Conservation (phyloP, 441 rosid genomes). For the Arabidopsis lyrata region DNA sequence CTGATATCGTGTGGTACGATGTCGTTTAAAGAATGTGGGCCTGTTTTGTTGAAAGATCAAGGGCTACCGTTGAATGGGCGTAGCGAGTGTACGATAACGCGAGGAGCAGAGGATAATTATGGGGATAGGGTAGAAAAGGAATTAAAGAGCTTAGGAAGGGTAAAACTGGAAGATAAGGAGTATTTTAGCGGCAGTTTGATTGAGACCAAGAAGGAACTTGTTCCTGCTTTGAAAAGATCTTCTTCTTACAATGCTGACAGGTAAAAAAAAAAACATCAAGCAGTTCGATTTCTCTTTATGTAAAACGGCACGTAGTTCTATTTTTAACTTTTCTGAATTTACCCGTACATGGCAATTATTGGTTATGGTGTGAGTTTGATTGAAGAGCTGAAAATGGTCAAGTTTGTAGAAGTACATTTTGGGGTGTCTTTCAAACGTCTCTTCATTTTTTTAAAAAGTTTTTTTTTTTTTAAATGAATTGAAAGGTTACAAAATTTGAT, state of each 20-base stretch:
- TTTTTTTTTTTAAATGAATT: no score
- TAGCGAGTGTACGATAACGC: constrained; percentile 55
- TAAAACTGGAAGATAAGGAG: constrained; percentile 78
- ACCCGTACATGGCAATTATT: constrained; percentile 35
- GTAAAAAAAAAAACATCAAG: constrained; percentile 44
- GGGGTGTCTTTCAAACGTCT: constrained; percentile 31
- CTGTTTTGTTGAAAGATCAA: constrained; percentile 67
- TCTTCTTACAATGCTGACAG: constrained; percentile 85
- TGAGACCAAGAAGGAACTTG: constrained; percentile 73
- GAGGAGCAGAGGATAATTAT: constrained; percentile 51
- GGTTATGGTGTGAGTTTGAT: constrained; percentile 37
- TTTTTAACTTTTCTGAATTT: neutral
- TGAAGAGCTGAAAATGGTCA: constrained; percentile 43
- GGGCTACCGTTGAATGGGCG: constrained; percentile 66
- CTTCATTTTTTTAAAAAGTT: neutral
- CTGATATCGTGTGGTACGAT: constrained; percentile 89
- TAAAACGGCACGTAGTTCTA: constrained; percentile 36
- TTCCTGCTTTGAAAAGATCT: constrained; percentile 75
- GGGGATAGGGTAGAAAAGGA: constrained; percentile 49
- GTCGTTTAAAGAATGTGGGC: constrained; percentile 82
- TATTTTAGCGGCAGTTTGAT: constrained; percentile 93
- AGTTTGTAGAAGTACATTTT: constrained; percentile 28
- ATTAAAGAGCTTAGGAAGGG: constrained; percentile 51
- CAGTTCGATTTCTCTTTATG: neutral
- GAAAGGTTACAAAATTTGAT: neutral